Percentiles rank a stretch among this genome's conserved stretches.
Conservation (phyloP, 305 asterid species). For the Withania somnifera region DNA sequence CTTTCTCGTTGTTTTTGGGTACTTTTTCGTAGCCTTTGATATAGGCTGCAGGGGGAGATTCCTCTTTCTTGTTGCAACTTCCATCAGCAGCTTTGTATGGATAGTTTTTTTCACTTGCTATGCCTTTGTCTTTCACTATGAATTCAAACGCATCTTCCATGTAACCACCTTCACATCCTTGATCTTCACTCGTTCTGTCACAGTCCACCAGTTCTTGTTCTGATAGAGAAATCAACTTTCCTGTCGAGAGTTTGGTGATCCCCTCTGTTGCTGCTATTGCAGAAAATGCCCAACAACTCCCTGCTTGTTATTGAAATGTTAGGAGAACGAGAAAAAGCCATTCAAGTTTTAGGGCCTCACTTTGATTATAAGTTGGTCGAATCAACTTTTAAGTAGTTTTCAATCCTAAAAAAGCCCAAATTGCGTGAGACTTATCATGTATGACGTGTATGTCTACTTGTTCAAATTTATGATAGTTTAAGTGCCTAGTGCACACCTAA, state of each 20-base stretch:
- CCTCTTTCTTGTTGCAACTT: constrained; percentile 31
- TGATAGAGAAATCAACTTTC: constrained; percentile 34
- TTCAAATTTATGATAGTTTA: too few species aligned
- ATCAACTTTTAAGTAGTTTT: too few species aligned
- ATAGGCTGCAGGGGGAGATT: constrained; percentile 31
- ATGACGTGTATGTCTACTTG: too few species aligned
- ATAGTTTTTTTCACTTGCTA: constrained; percentile 37
- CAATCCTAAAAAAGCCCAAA: too few species aligned
- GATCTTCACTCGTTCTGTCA: constrained; percentile 38
- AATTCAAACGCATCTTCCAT: constrained; percentile 40
- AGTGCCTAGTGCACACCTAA: too few species aligned
- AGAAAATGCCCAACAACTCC: constrained; percentile 59
- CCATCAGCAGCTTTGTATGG: constrained; percentile 39
- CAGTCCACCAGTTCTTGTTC: constrained; percentile 55
- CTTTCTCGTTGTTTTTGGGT: constrained; percentile 29
- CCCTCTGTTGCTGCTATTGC: constrained; percentile 58
- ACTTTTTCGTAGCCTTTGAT: constrained; percentile 37
- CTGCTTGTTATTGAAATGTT: constrained; percentile 5
- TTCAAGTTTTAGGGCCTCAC: too few species aligned
- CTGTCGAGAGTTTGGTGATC: constrained; percentile 30
- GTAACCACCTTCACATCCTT: constrained; percentile 42
- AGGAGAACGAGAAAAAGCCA: not conserved
- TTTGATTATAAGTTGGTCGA: too few species aligned
- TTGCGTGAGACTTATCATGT: too few species aligned
- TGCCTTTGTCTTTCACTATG: constrained; percentile 37